phyloP scores from a whole-genome alignment of 305 asterid genomes.

The Withania somnifera region DNA sequence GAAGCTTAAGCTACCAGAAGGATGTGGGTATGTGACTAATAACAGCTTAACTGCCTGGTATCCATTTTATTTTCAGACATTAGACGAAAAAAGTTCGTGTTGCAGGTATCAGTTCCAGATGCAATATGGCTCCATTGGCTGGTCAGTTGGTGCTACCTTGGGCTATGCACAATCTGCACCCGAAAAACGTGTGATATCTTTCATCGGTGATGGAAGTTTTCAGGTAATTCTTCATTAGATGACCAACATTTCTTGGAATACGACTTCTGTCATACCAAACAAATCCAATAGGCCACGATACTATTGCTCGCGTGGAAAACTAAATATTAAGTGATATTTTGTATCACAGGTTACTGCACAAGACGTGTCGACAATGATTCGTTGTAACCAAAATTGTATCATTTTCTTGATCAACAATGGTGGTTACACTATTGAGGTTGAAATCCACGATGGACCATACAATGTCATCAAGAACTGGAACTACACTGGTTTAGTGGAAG shows the following conservation, averaged over 20 bases:
- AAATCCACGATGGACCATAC: constrained; percentile 32
- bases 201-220: constrained; percentile 66
- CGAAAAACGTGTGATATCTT: constrained; percentile 36
- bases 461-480: constrained; percentile 37
- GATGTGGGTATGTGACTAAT: constrained; percentile 40
- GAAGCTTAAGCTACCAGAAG: constrained; percentile 48
- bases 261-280: background rate
- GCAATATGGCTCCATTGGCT: constrained; percentile 55
- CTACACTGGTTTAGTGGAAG: constrained; percentile 24
- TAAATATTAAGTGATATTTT: background rate
- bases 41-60: background rate
- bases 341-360: constrained; percentile 22
- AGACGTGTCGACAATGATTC: constrained; percentile 32
- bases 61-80: background rate
- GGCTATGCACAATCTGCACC: constrained; percentile 55
- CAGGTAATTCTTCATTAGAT: constrained; percentile 23
- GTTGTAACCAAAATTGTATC: constrained; percentile 17
- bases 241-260: background rate
- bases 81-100: constrained; percentile 14
- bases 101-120: constrained; percentile 56
- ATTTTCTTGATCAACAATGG: constrained; percentile 33
- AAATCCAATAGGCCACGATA: too few relatives aligned
- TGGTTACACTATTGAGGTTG: constrained; percentile 34
- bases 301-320: background rate
- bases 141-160: constrained; percentile 55